Conservation (phyloP, 2,329 filamentous ascomycete genomes). For the Trichoderma harzianum region DNA sequence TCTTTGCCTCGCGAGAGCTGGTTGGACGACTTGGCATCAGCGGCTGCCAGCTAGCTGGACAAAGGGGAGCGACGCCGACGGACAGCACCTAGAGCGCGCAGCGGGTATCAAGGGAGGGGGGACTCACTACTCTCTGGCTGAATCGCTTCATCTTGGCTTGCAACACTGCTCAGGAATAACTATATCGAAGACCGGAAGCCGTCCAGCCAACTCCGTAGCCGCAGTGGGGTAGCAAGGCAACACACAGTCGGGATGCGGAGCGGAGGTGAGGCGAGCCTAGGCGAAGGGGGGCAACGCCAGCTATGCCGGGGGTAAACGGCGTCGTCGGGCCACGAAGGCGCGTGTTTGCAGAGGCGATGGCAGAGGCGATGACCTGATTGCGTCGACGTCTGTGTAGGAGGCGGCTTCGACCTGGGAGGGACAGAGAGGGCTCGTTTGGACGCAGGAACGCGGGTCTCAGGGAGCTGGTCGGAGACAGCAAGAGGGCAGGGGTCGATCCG, state of each 20-base stretch:
- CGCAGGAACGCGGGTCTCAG: constrained; percentile 19
- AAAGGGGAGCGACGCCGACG: constrained; percentile 22
- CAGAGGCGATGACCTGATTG: not conserved
- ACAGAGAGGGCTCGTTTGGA: constrained; percentile 1
- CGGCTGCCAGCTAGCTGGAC: not conserved
- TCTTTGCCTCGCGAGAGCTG: constrained; percentile 92
- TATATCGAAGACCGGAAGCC: constrained; percentile 14
- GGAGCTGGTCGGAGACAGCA: constrained; percentile 18
- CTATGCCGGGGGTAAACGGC: constrained; percentile 6
- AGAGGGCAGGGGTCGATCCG: constrained; percentile 4
- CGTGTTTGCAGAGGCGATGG: not conserved
- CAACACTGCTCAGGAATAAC: constrained; percentile 14
- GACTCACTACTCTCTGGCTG: constrained; percentile 73
- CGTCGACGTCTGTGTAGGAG: constrained; percentile 6
- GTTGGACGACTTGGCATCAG: constrained; percentile 10
- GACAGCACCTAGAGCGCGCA: constrained; percentile 25
- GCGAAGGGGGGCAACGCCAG: constrained; percentile 22
- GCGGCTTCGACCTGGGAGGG: constrained; percentile 7
- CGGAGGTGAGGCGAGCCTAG: constrained; percentile 24
- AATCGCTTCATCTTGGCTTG: constrained; percentile 85
- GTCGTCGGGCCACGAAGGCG: constrained; percentile 15
- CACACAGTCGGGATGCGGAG: constrained; percentile 29
- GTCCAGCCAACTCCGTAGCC: constrained; percentile 21
- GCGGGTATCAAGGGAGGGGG: not conserved
- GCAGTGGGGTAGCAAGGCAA: constrained; percentile 29